Evolutionary conservation across 768 basidiomycete genomes (phyloP).

Genomic region (Neoboletus brunneissimus): DNA sequence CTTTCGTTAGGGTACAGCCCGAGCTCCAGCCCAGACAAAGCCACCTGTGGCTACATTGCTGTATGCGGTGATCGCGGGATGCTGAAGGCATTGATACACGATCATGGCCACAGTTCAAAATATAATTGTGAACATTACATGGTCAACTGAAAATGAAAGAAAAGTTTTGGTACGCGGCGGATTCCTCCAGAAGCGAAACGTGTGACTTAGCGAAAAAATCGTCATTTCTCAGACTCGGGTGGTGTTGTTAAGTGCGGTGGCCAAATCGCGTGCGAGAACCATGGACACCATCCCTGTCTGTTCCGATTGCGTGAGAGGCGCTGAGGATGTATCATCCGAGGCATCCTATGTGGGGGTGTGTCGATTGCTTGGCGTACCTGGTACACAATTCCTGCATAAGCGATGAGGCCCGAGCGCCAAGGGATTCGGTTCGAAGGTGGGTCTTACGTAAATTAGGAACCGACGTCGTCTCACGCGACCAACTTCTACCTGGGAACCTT

Average conservation of each 20-base stretch:
- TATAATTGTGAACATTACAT: no score
- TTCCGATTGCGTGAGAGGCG: neutral
- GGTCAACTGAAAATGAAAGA: no score
- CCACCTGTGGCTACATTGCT: neutral
- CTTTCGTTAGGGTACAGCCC: neutral
- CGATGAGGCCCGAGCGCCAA: neutral
- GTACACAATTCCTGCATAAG: neutral
- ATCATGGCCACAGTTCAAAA: neutral
- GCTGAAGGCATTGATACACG: neutral
- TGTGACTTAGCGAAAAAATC: neutral
- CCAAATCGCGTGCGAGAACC: neutral
- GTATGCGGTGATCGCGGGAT: neutral
- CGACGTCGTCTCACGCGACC: slow-evolving; percentile 1
- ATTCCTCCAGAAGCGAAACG: neutral
- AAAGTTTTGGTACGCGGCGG: neutral
- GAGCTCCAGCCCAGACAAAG: neutral
- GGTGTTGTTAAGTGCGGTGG: neutral
- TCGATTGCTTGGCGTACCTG: neutral
- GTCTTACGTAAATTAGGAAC: neutral
- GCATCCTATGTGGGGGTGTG: neutral
- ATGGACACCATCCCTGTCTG: neutral
- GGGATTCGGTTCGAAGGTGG: neutral
- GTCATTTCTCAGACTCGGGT: neutral
- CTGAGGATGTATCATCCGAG: neutral
- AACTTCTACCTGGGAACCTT: slow-evolving; percentile 1